phyloP scores from a whole-genome alignment of 2,329 filamentous ascomycete genomes.

The Apiospora malaysiana region DNA sequence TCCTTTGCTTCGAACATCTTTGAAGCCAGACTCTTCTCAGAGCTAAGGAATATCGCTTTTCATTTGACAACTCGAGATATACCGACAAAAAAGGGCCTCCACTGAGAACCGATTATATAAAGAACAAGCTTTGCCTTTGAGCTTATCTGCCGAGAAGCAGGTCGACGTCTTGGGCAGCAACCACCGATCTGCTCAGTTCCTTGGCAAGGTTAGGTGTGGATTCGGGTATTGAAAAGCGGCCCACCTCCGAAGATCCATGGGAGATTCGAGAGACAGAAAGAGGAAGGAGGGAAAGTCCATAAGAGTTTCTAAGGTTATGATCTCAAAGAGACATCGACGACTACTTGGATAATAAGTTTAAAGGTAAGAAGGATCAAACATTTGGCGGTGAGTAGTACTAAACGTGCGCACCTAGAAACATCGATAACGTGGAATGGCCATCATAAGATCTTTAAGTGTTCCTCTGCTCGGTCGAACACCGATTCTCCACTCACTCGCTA shows the following conservation, averaged over 20 bases:
- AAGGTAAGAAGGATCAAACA: neutral
- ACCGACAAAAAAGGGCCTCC: neutral
- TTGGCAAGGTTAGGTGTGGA: conserved; percentile 7
- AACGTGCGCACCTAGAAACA: neutral
- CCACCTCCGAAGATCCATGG: conserved; percentile 11
- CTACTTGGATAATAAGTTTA: neutral
- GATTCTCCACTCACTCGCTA: conserved; percentile 5
- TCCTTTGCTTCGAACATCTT: conserved; percentile 21
- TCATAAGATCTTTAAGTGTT: conserved; percentile 1
- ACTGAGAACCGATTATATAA: neutral
- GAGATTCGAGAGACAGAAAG: neutral
- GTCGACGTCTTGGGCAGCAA: conserved; percentile 12
- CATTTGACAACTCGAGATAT: neutral
- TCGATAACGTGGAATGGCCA: neutral
- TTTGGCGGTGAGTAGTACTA: neutral
- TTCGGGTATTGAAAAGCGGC: conserved; percentile 4
- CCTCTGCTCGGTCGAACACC: conserved; percentile 9
- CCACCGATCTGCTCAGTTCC: neutral
- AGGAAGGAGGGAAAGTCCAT: neutral
- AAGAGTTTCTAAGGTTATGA: too few species aligned
- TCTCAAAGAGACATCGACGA: neutral
- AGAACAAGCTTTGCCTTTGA: neutral
- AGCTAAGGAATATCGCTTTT: neutral
- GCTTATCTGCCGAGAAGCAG: neutral
- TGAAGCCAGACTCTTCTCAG: neutral